Conservation (phyloP, 2,329 filamentous ascomycete genomes). For the Diaporthe batatas region DNA sequence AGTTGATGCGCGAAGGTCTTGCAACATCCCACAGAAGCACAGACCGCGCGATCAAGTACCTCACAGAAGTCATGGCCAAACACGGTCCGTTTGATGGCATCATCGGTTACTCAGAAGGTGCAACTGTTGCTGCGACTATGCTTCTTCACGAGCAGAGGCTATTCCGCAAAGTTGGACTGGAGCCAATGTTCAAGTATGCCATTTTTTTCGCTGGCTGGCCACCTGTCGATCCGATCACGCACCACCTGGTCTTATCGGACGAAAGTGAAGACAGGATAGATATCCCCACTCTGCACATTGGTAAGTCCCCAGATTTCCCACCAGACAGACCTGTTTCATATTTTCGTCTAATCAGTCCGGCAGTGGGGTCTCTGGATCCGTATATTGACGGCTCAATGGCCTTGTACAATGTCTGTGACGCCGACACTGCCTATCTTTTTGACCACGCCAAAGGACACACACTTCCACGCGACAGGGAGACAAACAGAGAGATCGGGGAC, state of each 20-base stretch:
- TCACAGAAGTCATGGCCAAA: constrained; percentile 43
- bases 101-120: constrained; percentile 41
- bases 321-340: background rate
- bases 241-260: constrained; percentile 51
- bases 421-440: constrained; percentile 56
- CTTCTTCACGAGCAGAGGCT: constrained; percentile 39
- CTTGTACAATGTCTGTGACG: constrained; percentile 55
- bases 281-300: constrained; percentile 57
- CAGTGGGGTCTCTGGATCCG: constrained; percentile 54
- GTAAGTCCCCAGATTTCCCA: constrained; percentile 50
- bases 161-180: constrained; percentile 46
- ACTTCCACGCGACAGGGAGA: constrained; percentile 52
- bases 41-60: constrained; percentile 51
- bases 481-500: constrained; percentile 51
- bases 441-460: constrained; percentile 60
- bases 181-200: constrained; percentile 58
- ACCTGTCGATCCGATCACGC: constrained; percentile 51
- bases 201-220: constrained; percentile 63
- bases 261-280: constrained; percentile 55
- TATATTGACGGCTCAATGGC: constrained; percentile 34
- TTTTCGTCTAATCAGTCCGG: background rate
- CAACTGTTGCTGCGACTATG: constrained; percentile 38
- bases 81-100: constrained; percentile 38
- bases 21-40: constrained; percentile 20
- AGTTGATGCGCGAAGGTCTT: constrained; percentile 53